phyloP scores from a whole-genome alignment of 148 eudicot species.

The Persicaria tinctoria region DNA sequence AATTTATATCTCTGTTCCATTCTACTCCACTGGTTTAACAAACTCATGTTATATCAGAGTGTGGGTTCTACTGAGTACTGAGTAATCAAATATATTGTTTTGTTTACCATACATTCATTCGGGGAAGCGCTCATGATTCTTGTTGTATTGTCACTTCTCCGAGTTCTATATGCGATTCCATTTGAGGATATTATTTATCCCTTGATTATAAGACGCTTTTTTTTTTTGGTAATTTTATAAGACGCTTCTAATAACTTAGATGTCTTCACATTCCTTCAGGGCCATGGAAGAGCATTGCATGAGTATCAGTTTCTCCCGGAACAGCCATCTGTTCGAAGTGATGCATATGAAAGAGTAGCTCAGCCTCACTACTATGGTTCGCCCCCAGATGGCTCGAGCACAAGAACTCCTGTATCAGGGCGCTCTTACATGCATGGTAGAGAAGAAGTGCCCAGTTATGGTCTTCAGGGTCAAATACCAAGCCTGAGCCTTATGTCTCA shows the following conservation, averaged over 20 bases:
- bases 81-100: background rate
- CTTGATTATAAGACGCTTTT: background rate
- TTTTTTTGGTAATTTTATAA: too few species aligned
- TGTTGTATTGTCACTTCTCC: background rate
- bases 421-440: constrained; percentile 42
- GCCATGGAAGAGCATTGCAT: constrained; percentile 53
- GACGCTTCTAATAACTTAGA: background rate
- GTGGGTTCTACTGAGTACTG: background rate
- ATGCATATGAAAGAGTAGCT: constrained; percentile 56
- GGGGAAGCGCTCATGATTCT: background rate
- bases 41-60: background rate
- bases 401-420: constrained; percentile 41
- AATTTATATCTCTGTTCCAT: background rate
- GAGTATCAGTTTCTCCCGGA: constrained; percentile 93
- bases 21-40: background rate
- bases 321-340: constrained; percentile 67
- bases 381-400: constrained; percentile 42
- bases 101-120: background rate
- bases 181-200: background rate
- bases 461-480: constrained; percentile 42
- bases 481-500: constrained; percentile 54
- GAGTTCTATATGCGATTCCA: background rate
- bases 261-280: constrained; percentile 33
- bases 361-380: constrained; percentile 57
- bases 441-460: constrained; percentile 53